Conservation (phyloP, 1,284 basidiomycete species). For the Termitomyces sp. region DNA sequence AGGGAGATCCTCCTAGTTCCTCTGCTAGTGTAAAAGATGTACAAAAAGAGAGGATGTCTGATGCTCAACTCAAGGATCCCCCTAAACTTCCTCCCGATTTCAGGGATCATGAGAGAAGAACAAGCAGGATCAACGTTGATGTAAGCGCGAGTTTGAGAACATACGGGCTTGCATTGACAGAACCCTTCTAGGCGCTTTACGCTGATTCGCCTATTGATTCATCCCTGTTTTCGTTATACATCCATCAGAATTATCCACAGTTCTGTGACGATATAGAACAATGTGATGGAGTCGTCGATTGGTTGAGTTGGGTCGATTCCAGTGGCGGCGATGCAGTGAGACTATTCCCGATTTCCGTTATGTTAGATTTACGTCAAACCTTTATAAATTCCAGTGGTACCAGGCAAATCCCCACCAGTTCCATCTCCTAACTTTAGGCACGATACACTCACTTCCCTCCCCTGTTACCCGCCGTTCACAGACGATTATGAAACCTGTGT, state of each 20-base stretch:
- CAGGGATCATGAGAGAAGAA: constrained; percentile 53
- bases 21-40: constrained; percentile 53
- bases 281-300: constrained; percentile 67
- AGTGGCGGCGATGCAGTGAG: constrained; percentile 72
- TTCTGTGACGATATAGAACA: constrained; percentile 82
- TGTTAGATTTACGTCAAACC: background rate
- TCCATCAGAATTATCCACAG: constrained; percentile 89
- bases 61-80: constrained; percentile 46
- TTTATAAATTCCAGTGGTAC: constrained; percentile 53
- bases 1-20: constrained; percentile 56
- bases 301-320: constrained; percentile 77
- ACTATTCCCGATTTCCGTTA: constrained; percentile 14
- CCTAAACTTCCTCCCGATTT: constrained; percentile 54
- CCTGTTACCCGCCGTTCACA: constrained; percentile 78
- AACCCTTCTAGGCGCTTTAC: constrained; percentile 54
- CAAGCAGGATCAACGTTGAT: constrained; percentile 79
- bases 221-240: constrained; percentile 82
- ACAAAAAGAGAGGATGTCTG: constrained; percentile 51
- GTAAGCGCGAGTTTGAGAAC: constrained; percentile 37
- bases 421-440: constrained; percentile 72
- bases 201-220: constrained; percentile 89
- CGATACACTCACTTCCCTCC: constrained; percentile 78
- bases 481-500: constrained; percentile 74
- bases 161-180: background rate
- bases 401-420: constrained; percentile 83